Percentiles rank a stretch among this genome's conserved stretches.
phyloP scores from a whole-genome alignment of 768 basidiomycete genomes.

The Gloeostereum incarnatum region DNA sequence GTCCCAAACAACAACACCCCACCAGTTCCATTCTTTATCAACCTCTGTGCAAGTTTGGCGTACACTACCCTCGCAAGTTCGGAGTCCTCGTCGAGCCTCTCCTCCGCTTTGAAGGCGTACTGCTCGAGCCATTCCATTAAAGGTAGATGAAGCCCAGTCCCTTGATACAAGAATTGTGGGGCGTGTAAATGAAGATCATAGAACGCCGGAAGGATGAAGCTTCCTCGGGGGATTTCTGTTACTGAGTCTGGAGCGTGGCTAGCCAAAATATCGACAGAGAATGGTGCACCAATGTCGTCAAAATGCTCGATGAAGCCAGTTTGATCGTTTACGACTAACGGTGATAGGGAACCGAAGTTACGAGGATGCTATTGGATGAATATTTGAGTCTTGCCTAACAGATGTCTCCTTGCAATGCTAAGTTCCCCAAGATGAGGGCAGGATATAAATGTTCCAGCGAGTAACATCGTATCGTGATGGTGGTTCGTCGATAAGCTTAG shows the following conservation, averaged over 20 bases:
- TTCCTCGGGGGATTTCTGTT: constrained; percentile 33
- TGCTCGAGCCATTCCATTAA: constrained; percentile 78
- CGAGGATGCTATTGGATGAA: background rate
- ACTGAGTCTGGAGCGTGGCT: constrained; percentile 11
- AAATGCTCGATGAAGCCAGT: constrained; percentile 46
- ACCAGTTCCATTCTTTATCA: constrained; percentile 70
- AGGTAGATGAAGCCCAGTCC: constrained; percentile 78
- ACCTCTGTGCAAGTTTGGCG: constrained; percentile 48
- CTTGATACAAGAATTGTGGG: constrained; percentile 84
- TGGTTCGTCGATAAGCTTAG: no score
- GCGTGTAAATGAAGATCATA: constrained; percentile 83
- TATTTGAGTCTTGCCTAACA: constrained; percentile 32
- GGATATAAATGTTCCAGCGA: constrained; percentile 51
- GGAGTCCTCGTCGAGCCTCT: constrained; percentile 55
- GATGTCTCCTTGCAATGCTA: constrained; percentile 43
- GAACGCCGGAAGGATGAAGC: constrained; percentile 72
- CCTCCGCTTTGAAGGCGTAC: constrained; percentile 80
- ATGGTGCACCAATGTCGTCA: constrained; percentile 22
- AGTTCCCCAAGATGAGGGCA: constrained; percentile 43
- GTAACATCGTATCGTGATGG: no score
- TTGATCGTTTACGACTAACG: constrained; percentile 18
- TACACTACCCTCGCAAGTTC: constrained; percentile 62
- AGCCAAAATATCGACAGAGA: constrained; percentile 24
- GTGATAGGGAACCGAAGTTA: background rate
- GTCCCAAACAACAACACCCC: constrained; percentile 78